A percentile compares a stretch with the other conserved stretches of the same genome.
Conservation (phyloP, 1,139 yeast species). For the Arxiozyma telluris region DNA sequence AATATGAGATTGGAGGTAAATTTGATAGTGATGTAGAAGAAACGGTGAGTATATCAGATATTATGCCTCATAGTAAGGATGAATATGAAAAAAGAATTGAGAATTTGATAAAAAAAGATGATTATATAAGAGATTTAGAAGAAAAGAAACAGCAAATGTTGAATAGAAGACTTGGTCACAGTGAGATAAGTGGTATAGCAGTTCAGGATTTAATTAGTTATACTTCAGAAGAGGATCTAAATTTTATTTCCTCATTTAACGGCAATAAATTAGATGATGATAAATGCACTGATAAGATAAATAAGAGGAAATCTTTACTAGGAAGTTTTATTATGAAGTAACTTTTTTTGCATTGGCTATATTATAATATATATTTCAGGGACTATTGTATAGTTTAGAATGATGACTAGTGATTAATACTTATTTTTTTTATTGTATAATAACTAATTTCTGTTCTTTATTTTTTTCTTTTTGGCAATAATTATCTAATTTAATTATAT, state of each 20-base stretch:
- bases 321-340: conserved; percentile 13
- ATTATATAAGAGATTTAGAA: conserved; percentile 8
- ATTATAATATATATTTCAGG: neutral
- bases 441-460: neutral
- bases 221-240: neutral
- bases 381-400: neutral
- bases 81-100: conserved; percentile 21
- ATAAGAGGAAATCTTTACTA: conserved; percentile 13
- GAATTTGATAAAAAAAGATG: conserved; percentile 20
- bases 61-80: neutral
- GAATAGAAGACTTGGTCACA: neutral
- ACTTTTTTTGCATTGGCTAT: neutral
- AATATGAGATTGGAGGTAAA: neutral
- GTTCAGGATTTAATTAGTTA: neutral
- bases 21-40: neutral
- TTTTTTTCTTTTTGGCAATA: no score
- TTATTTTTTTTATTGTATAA: neutral
- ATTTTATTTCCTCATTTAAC: neutral
- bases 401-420: no score
- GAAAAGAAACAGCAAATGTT: neutral
- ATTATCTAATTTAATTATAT: no score
- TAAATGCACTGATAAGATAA: neutral
- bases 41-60: neutral
- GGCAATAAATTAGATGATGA: neutral
- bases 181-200: neutral